Conservation (phyloP, 1,139 yeast genomes). For the Taphrina sp. region DNA sequence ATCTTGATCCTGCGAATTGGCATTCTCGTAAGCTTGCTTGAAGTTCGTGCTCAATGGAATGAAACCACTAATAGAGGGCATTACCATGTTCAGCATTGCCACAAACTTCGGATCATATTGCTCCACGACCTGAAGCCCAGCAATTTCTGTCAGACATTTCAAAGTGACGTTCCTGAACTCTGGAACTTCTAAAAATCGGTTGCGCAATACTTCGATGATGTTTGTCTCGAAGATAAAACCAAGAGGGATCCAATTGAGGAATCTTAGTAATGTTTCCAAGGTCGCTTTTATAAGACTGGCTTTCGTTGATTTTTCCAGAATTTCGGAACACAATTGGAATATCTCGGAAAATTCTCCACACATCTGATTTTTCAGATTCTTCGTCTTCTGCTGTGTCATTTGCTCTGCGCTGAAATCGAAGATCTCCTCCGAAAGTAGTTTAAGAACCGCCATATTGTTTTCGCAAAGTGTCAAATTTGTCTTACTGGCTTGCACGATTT, state of each 20-base stretch:
- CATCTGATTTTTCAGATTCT: slow-evolving; percentile 76
- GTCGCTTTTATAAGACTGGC: slow-evolving; percentile 84
- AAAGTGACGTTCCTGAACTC: slow-evolving; percentile 81
- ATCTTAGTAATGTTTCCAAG: slow-evolving; percentile 73
- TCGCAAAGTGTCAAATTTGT: slow-evolving; percentile 92
- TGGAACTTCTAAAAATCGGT: slow-evolving; percentile 68
- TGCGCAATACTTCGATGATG: slow-evolving; percentile 65
- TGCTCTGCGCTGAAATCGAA: slow-evolving; percentile 93
- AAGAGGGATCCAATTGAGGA: slow-evolving; percentile 91
- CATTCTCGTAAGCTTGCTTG: slow-evolving; percentile 67
- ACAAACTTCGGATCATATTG: slow-evolving; percentile 69
- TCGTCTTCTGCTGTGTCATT: slow-evolving; percentile 93
- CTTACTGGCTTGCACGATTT: slow-evolving; percentile 78
- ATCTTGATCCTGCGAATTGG: slow-evolving; percentile 83
- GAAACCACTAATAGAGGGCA: slow-evolving; percentile 68
- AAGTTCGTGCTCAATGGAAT: slow-evolving; percentile 67
- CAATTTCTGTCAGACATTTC: slow-evolving; percentile 89
- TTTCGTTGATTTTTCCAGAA: slow-evolving; percentile 80
- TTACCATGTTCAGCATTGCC: slow-evolving; percentile 66
- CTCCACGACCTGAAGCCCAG: slow-evolving; percentile 59
- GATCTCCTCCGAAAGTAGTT: slow-evolving; percentile 87
- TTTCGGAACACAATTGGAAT: slow-evolving; percentile 88
- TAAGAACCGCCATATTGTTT: slow-evolving; percentile 90
- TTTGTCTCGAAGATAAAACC: slow-evolving; percentile 88
- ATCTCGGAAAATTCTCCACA: slow-evolving; percentile 88